Conservation (phyloP, 1,284 basidiomycete species). For the Vanrija humicola region DNA sequence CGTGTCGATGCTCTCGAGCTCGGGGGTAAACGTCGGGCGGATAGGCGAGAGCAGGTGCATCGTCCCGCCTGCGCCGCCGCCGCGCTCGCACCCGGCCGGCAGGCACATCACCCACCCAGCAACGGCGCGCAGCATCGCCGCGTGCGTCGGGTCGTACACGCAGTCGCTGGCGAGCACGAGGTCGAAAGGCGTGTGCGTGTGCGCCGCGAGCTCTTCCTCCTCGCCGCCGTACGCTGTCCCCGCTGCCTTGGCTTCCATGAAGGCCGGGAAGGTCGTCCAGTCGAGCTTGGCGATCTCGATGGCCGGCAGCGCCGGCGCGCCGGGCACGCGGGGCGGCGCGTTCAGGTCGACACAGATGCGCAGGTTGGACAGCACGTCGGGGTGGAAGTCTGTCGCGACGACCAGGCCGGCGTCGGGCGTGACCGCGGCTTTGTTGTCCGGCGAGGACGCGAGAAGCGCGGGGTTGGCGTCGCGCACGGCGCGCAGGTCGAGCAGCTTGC, state of each 20-base stretch:
- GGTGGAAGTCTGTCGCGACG: slow-evolving; percentile 74
- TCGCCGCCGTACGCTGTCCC: slow-evolving; percentile 9
- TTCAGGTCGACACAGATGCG: slow-evolving; percentile 63
- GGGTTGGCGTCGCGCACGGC: slow-evolving; percentile 2
- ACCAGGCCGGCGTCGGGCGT: slow-evolving; percentile 46
- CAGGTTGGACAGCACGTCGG: slow-evolving; percentile 70
- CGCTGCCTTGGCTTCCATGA: slow-evolving; percentile 16
- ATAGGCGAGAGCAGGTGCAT: slow-evolving; percentile 48
- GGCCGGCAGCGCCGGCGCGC: slow-evolving; percentile 16
- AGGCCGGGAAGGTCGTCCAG: slow-evolving; percentile 60
- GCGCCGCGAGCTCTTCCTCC: slow-evolving; percentile 19
- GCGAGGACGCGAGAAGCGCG: not conserved
- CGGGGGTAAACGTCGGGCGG: slow-evolving; percentile 47
- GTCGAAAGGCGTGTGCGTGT: slow-evolving; percentile 36
- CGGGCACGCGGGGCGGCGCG: slow-evolving; percentile 44
- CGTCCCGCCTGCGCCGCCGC: slow-evolving; percentile 31
- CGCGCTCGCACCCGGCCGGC: slow-evolving; percentile 25
- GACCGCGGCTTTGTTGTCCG: not conserved
- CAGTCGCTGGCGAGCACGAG: slow-evolving; percentile 47
- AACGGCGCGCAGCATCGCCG: slow-evolving; percentile 41
- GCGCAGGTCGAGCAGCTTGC: slow-evolving; percentile 56
- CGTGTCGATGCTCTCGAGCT: slow-evolving; percentile 43
- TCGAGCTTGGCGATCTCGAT: slow-evolving; percentile 59
- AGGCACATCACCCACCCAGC: slow-evolving; percentile 38
- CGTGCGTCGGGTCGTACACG: slow-evolving; percentile 48